phyloP scores from a whole-genome alignment of 2,329 filamentous ascomycete genomes.

The Diaporthe australafricana region DNA sequence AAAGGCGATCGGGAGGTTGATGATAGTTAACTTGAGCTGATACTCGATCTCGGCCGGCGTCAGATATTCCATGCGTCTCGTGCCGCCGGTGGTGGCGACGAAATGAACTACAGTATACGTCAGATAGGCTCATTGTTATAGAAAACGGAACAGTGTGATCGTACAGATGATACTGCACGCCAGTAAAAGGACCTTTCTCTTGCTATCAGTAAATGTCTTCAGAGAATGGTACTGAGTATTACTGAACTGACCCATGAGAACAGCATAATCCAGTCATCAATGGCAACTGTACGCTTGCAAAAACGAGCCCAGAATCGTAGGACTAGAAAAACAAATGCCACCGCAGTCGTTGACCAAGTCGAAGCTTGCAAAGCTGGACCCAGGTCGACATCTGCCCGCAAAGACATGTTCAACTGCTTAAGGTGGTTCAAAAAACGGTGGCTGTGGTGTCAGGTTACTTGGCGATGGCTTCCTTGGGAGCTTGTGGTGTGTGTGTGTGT shows the following conservation, averaged over 20 bases:
- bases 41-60: background rate
- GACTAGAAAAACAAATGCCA: background rate
- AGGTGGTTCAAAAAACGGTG: too few species aligned
- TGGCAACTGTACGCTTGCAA: background rate
- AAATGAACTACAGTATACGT: background rate
- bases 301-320: background rate
- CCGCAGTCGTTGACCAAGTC: background rate
- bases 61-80: background rate
- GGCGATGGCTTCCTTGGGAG: too few species aligned
- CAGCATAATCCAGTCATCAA: background rate
- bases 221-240: background rate
- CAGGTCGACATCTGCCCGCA: background rate
- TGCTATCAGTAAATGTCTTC: background rate
- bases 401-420: background rate
- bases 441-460: too few species aligned
- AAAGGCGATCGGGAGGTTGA: background rate
- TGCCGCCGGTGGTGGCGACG: background rate
- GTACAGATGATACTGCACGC: background rate
- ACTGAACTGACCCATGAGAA: background rate
- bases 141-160: background rate
- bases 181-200: background rate
- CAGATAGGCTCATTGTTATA: background rate
- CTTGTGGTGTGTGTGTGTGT: too few species aligned
- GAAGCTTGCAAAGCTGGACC: background rate
- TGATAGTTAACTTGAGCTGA: background rate